These are phyloP conservation scores for Spongispora temasekensis DNA, from an alignment of 1,284 basidiomycete genomes.

Conservation along the genomic window DNA sequence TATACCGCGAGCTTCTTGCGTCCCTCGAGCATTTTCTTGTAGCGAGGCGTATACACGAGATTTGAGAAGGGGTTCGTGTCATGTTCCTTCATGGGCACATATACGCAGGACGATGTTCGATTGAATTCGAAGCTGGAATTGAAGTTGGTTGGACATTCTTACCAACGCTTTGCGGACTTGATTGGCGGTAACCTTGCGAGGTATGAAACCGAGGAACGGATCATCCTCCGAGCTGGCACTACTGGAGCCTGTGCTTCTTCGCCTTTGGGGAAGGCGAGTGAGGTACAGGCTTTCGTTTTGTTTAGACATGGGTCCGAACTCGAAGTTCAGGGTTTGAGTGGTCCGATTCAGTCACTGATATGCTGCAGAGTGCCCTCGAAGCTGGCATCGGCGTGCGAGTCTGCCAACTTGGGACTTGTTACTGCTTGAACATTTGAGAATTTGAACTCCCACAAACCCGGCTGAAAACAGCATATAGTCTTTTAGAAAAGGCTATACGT, in stretches of 20 bases:
- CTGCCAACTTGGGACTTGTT: too few species aligned
- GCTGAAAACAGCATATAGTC: too few species aligned
- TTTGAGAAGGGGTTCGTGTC: slow-evolving; percentile 79
- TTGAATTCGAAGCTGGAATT: neutral
- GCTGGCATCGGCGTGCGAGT: too few species aligned
- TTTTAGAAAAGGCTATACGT: too few species aligned
- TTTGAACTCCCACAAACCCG: too few species aligned
- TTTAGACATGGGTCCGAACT: slow-evolving; percentile 20
- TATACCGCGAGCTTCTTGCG: too few species aligned
- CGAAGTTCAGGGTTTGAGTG: too few species aligned
- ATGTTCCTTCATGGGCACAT: slow-evolving; percentile 77
- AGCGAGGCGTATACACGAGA: too few species aligned
- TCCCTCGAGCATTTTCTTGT: too few species aligned
- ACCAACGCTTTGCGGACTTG: slow-evolving; percentile 79
- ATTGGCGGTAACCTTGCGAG: slow-evolving; percentile 71
- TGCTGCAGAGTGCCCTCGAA: too few species aligned
- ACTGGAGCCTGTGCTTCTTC: slow-evolving; percentile 31
- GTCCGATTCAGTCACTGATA: too few species aligned
- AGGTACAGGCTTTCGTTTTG: slow-evolving; percentile 58
- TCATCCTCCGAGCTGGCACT: slow-evolving; percentile 38
- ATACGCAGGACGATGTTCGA: slow-evolving; percentile 1
- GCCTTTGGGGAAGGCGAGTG: slow-evolving; percentile 42
- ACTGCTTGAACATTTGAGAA: too few species aligned
- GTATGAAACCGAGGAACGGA: slow-evolving; percentile 78
- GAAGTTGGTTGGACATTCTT: slow-evolving; percentile 23